Percentiles rank a stretch among this genome's conserved stretches.
These are phyloP conservation scores for Alternaria sp. DNA, from an alignment of 2,329 filamentous ascomycete genomes.

Conservation along the genomic window DNA sequence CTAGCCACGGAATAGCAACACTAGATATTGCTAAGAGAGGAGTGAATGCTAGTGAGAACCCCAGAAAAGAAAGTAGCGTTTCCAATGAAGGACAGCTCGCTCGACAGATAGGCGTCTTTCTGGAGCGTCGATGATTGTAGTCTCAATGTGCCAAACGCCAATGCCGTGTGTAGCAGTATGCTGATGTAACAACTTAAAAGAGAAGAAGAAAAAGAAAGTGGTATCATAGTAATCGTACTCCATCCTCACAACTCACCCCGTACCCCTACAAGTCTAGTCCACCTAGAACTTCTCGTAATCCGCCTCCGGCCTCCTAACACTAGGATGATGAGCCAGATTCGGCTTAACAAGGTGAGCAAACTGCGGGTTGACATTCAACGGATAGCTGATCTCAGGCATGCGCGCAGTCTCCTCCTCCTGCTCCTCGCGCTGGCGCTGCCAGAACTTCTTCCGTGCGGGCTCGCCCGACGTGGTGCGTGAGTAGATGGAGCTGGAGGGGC, in stretches of 20 bases:
- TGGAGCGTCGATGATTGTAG: background rate
- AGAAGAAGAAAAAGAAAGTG: conserved; percentile 31
- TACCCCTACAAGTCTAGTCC: background rate
- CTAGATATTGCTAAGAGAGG: background rate
- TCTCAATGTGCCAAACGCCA: conserved; percentile 6
- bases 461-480: conserved; percentile 42
- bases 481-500: conserved; percentile 42
- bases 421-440: conserved; percentile 34
- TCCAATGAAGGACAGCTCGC: conserved; percentile 5
- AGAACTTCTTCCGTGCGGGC: conserved; percentile 37
- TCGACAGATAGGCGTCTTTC: conserved; percentile 2
- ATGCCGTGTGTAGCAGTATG: conserved; percentile 12
- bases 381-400: conserved; percentile 63
- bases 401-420: conserved; percentile 52
- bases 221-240: conserved; percentile 37
- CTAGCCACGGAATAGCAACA: background rate
- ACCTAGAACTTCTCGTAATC: conserved; percentile 38
- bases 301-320: conserved; percentile 36
- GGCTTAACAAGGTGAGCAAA: conserved; percentile 62
- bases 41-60: background rate
- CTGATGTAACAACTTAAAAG: conserved; percentile 5
- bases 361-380: conserved; percentile 60
- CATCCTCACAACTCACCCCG: background rate
- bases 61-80: background rate
- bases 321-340: conserved; percentile 63